Base-by-base conservation (phyloP, 306 rosid genomes). In the Glycine latifolia region DNA sequence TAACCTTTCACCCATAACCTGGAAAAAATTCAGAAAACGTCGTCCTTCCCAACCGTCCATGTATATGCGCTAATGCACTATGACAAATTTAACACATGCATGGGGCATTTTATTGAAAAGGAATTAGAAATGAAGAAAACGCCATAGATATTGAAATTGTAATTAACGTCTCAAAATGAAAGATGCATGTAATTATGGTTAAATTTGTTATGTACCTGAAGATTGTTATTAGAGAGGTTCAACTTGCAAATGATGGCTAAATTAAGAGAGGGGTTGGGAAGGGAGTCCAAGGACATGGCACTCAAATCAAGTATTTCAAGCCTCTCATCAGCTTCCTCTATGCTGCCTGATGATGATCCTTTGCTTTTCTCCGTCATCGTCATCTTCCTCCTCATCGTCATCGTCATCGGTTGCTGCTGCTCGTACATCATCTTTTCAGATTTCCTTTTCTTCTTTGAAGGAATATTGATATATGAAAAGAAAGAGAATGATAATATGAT, bases 201-300 rank as follows among this genome's bases (percentile, higher is more conserved):
- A 35, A 35, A 20, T 20, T 20, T 20, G 20, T 35, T 35, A 35
- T 2, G 17, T 49, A 92, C 99, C 99, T 91, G 96, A 56, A 95
- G 94, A 82, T 95, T 91, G 87, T 95, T 95, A 60, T 91, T 95
- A 76, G 99, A 95, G 81, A 95, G 97, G 60, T 95, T 92, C 72
- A 95, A 86, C 76, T 90, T 95, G 88, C 89, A 89, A 86, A 95
- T 87, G 77, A 79, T 60, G 0, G 87, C 90, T 50, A 95, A 54
- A 80, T 90, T 90, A 26, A 95, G 87, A 67, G 92, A 80, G 48
- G 98, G 92, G 65, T 80, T 88, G 3, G 98, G 96, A 75, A 95
- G 90, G 53, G 92, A 77, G 0, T 89, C 91, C 71, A 95, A 86
- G 43, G 92, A 89, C 92, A 91, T 71, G 78, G 88, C 95, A 88